These are phyloP conservation scores for Cercophora sp. DNA, from an alignment of 495 filamentous ascomycete species.

Conservation along the genomic window DNA sequence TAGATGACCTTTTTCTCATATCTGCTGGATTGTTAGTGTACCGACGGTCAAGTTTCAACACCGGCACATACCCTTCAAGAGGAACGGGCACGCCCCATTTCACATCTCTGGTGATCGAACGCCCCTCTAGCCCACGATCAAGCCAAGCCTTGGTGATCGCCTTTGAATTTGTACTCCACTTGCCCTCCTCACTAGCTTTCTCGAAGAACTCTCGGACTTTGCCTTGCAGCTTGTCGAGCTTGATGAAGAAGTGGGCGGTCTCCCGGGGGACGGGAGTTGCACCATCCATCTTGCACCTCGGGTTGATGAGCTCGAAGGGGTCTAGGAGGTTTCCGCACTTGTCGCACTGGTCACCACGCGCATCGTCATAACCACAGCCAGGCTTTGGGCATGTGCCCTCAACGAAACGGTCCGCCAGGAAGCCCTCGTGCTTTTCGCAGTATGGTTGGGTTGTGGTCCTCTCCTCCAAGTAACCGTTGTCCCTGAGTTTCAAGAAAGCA, in stretches of 20 bases:
- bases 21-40: too few species aligned
- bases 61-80: conserved; percentile 54
- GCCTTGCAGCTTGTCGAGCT: conserved; percentile 72
- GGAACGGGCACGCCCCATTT: conserved; percentile 73
- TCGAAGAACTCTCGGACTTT: conserved; percentile 68
- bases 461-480: conserved; percentile 80
- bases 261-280: conserved; percentile 67
- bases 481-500: conserved; percentile 72
- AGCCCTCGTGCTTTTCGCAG: conserved; percentile 77
- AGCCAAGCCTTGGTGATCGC: conserved; percentile 76
- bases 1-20: conserved; percentile 86
- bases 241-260: conserved; percentile 62
- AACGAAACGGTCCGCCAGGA: conserved; percentile 90
- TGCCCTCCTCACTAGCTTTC: conserved; percentile 35
- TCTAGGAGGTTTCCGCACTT: conserved; percentile 74
- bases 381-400: conserved; percentile 76
- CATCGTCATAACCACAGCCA: conserved; percentile 69
- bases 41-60: too few species aligned
- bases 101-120: conserved; percentile 85
- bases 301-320: conserved; percentile 58
- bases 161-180: conserved; percentile 71
- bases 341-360: conserved; percentile 77
- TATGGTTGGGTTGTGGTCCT: conserved; percentile 73
- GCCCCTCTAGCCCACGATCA: conserved; percentile 70
- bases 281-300: conserved; percentile 76